Evolutionary conservation across 306 rosid genomes (phyloP).

Genomic region (Quercus ilex): DNA sequence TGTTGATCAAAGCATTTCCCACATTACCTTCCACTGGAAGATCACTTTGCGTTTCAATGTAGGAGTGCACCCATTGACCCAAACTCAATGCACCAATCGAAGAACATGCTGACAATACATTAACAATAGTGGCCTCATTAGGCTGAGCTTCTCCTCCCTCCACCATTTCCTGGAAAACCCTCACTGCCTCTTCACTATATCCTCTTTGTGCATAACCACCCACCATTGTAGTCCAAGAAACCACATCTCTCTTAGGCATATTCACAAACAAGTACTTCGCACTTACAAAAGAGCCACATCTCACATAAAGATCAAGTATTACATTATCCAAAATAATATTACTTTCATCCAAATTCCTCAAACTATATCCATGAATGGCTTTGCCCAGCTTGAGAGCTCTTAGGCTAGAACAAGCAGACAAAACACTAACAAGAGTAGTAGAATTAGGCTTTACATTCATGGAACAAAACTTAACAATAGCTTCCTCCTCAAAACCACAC

Average conservation of each 20-base stretch:
- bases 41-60: slow-evolving; percentile 36
- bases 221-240: slow-evolving; percentile 75
- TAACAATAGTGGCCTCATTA: slow-evolving; percentile 65
- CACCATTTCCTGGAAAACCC: slow-evolving; percentile 56
- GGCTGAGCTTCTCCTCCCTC: slow-evolving; percentile 43
- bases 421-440: slow-evolving; percentile 52
- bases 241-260: slow-evolving; percentile 57
- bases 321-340: slow-evolving; percentile 50
- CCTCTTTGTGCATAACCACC: slow-evolving; percentile 69
- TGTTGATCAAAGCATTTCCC: slow-evolving; percentile 75
- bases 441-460: slow-evolving; percentile 61
- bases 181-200: slow-evolving; percentile 49
- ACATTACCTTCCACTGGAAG: slow-evolving; percentile 39
- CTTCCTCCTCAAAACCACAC: slow-evolving; percentile 60
- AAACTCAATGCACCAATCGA: slow-evolving; percentile 55
- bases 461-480: slow-evolving; percentile 40
- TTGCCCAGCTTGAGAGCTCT: slow-evolving; percentile 48
- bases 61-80: slow-evolving; percentile 75
- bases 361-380: slow-evolving; percentile 52
- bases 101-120: slow-evolving; percentile 63
- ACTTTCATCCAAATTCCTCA: slow-evolving; percentile 31
- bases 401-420: slow-evolving; percentile 64
- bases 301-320: slow-evolving; percentile 48
- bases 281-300: slow-evolving; percentile 46
- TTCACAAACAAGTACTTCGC: slow-evolving; percentile 51